These are phyloP conservation scores for Nakazawaea wickerhamii DNA, from an alignment of 805 yeast genomes.

Conservation along the genomic window DNA sequence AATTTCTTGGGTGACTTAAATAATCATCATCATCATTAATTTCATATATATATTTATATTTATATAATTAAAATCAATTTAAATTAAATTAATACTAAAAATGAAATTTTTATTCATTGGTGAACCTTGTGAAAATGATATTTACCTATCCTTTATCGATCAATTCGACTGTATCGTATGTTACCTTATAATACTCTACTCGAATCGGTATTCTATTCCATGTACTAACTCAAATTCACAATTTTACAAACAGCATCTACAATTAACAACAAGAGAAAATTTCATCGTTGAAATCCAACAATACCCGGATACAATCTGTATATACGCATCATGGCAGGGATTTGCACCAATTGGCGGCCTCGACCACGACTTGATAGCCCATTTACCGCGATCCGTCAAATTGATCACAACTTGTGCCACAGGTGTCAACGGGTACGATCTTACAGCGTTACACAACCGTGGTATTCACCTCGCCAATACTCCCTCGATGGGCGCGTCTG, in stretches of 20 bases:
- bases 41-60: neutral
- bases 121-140: constrained; percentile 40
- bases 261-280: constrained; percentile 35
- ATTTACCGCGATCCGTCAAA: constrained; percentile 38
- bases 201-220: neutral
- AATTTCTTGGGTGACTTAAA: constrained; percentile 82
- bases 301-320: constrained; percentile 44
- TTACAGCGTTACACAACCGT: constrained; percentile 28
- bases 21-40: constrained; percentile 47
- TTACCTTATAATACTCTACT: too few species aligned
- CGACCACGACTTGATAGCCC: constrained; percentile 30
- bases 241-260: constrained; percentile 22
- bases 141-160: too few species aligned
- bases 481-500: constrained; percentile 44
- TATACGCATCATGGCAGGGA: constrained; percentile 50
- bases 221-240: neutral
- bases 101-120: constrained; percentile 46
- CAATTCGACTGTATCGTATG: constrained; percentile 30
- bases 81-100: too few species aligned
- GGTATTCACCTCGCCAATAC: constrained; percentile 27
- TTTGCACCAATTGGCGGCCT: constrained; percentile 41
- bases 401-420: constrained; percentile 51
- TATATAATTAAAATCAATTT: too few species aligned
- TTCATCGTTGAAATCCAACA: constrained; percentile 31
- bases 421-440: constrained; percentile 42